Conservation (phyloP, 805 yeast species). For the Metschnikowia colocasiae region DNA sequence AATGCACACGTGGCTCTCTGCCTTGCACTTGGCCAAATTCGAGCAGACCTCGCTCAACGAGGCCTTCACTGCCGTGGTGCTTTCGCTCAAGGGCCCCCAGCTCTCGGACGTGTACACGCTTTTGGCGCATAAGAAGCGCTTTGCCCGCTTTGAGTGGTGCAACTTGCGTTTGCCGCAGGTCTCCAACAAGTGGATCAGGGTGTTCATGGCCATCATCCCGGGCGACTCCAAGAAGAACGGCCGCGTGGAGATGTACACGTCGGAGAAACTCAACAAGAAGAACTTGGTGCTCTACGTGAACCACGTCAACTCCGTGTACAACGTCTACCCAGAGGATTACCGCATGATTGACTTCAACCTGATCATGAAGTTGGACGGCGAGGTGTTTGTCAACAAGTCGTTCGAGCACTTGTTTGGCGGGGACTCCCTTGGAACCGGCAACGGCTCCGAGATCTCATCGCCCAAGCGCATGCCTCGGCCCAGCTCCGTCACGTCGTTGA, state of each 20-base stretch:
- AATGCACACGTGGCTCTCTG: conserved; percentile 41
- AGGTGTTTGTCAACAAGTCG: conserved; percentile 44
- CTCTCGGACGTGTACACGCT: conserved; percentile 58
- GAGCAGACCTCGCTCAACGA: conserved; percentile 57
- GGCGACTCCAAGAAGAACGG: conserved; percentile 45
- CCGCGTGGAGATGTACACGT: conserved; percentile 49
- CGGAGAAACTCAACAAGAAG: conserved; percentile 47
- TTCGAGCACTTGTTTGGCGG: conserved; percentile 33
- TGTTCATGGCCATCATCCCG: conserved; percentile 49
- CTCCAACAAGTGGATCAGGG: conserved; percentile 56
- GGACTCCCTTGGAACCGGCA: neutral
- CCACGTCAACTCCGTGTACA: conserved; percentile 43
- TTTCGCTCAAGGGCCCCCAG: conserved; percentile 54
- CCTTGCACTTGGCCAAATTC: conserved; percentile 51
- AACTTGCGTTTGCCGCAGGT: conserved; percentile 57
- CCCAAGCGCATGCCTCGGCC: conserved; percentile 18
- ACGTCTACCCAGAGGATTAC: conserved; percentile 58
- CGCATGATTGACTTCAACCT: conserved; percentile 56
- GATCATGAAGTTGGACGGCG: conserved; percentile 53
- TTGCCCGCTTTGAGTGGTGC: conserved; percentile 56
- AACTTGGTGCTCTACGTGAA: conserved; percentile 49
- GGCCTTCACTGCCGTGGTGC: conserved; percentile 60
- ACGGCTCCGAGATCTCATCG: conserved; percentile 7
- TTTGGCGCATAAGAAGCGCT: conserved; percentile 46
- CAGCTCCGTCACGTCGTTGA: conserved; percentile 19